Base-by-base conservation (phyloP, 2,329 filamentous ascomycete species). In the Lasiodiplodia gonubiensis region DNA sequence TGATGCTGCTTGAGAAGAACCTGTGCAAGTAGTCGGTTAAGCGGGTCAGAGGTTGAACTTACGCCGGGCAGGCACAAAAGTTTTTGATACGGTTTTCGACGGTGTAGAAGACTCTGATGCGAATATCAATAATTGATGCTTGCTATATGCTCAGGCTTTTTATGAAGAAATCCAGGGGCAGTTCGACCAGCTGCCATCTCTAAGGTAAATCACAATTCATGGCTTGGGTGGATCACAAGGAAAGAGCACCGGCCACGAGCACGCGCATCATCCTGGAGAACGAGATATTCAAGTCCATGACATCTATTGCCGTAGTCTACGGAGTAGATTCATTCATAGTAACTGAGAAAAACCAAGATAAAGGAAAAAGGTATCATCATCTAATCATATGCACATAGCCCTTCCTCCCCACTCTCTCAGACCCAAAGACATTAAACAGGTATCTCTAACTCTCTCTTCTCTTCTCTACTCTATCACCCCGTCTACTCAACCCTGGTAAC, bases 311-410 rank as follows among this genome's bases (percentile, higher is more conserved):
- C 23, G 35, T 59, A 59, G 37, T 46, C 37, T 59, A 48, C 55
- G 35, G 3, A 18, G 37, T 59, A 59, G 55, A 46, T 59, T 23
- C 46, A 59, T 7, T 21, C n/a, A 59, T 46, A 21, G 18, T n/a
- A 46, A 4, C 1, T 33, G 21, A 46, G 42, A 21, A 11, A 14
- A 46, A 46, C 3, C n/a, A 21, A 37, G 5, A 59, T n/a, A 18
- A 46, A n/a, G 25, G 23, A 46, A 42, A 42, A 18, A 59, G 55
- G 55, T 59, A 59, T 59, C 55, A 49, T 49, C 48, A 59, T 59
- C 54, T 10, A 59, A 42, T 61, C 57, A 33, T 61, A 49, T 48
- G 21, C 57, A 18, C 57, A n/a, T 61, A 21, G 10, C 39, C 35
- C 12, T n/a, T 21, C 10, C 23, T 18, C 35, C 35, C n/a, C 4